These are phyloP conservation scores for Citrullus mucosospermus DNA, from an alignment of 306 rosid species.

Conservation along the genomic window DNA sequence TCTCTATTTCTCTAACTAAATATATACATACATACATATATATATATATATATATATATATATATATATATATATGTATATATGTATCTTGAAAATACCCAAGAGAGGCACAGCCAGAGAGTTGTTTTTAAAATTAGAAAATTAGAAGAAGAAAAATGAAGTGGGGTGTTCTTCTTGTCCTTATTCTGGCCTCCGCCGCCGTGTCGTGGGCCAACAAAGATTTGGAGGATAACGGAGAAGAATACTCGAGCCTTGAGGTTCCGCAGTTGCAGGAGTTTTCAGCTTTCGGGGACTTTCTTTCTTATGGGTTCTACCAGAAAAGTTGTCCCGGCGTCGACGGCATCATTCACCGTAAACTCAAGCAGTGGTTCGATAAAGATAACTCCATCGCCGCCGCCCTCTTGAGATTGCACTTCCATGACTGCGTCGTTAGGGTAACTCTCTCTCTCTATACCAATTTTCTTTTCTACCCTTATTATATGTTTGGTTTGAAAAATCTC, in stretches of 20 bases:
- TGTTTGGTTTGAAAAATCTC: not conserved
- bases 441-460: not conserved
- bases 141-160: not conserved
- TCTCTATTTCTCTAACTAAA: no score
- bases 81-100: not conserved
- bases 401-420: conserved; percentile 77
- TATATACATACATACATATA: no score
- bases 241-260: conserved; percentile 18
- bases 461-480: not conserved
- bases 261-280: conserved; percentile 20
- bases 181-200: conserved; percentile 17
- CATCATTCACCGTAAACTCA: conserved; percentile 35
- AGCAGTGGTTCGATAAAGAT: conserved; percentile 43
- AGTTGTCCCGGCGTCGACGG: conserved; percentile 56
- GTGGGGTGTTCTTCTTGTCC: conserved; percentile 3
- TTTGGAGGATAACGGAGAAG: not conserved
- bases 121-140: not conserved
- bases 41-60: not conserved
- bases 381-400: conserved; percentile 49
- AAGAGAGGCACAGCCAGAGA: not conserved
- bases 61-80: not conserved
- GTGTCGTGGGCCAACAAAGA: not conserved
- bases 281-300: conserved; percentile 30
- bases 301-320: conserved; percentile 33
- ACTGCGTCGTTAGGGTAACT: conserved; percentile 56